These are phyloP conservation scores for Climacium dendroides DNA, from an alignment of 225 moss, liverwort and hornwort species.

Conservation along the genomic window DNA sequence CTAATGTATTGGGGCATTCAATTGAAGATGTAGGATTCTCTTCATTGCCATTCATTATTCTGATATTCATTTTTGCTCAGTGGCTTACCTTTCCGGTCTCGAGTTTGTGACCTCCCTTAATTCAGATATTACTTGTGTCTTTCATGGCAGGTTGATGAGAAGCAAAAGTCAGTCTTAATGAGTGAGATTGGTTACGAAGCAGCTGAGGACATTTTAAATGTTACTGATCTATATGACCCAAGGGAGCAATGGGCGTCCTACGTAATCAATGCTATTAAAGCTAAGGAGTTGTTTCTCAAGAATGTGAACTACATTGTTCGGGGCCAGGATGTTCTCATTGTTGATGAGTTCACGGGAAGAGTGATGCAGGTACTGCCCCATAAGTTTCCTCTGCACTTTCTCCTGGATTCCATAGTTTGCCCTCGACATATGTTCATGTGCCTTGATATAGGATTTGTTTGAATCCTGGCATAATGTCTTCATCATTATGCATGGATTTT, in stretches of 20 bases:
- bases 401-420: background rate
- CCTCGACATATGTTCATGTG: background rate
- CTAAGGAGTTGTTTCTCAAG: constrained; percentile 84
- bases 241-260: constrained; percentile 97
- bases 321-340: constrained; percentile 75
- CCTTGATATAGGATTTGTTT: background rate
- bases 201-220: constrained; percentile 80
- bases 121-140: background rate
- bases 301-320: constrained; percentile 87
- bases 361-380: constrained; percentile 71
- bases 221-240: constrained; percentile 89
- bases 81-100: background rate
- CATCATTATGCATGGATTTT: background rate
- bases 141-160: constrained; percentile 72
- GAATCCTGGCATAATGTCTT: background rate
- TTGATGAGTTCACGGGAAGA: constrained; percentile 95
- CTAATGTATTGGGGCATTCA: background rate
- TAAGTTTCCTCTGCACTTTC: background rate
- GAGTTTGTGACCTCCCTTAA: background rate
- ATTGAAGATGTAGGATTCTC: background rate
- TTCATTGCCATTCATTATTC: background rate
- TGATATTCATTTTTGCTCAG: background rate
- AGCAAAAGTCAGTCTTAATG: constrained; percentile 85
- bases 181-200: constrained; percentile 91
- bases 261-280: constrained; percentile 82